Percentiles rank a stretch among this genome's conserved stretches.
phyloP scores from a whole-genome alignment of 192 early-diverging fungal genomes.

The Helicostylum pulchrum region DNA sequence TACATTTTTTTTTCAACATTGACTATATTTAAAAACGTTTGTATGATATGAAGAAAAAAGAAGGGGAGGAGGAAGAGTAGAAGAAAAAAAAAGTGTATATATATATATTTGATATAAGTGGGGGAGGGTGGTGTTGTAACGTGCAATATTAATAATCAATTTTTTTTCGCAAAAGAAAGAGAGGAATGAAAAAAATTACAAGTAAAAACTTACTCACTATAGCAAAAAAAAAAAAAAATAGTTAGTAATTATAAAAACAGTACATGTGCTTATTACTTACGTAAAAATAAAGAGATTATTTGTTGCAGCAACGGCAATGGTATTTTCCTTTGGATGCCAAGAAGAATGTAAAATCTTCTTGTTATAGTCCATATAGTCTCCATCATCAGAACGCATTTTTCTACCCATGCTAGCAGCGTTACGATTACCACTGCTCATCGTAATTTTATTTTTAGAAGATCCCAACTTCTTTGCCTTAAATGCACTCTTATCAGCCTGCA shows the following conservation, averaged over 20 bases:
- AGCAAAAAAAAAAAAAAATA: not conserved
- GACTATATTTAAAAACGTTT: no score
- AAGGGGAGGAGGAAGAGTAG: no score
- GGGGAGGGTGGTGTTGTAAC: no score
- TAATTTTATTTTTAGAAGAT: conserved; percentile 74
- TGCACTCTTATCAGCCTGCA: conserved; percentile 97
- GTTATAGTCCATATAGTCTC: conserved; percentile 86
- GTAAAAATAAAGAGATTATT: conserved; percentile 98
- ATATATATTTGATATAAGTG: not conserved
- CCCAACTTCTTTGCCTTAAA: conserved; percentile 93
- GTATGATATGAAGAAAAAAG: not conserved
- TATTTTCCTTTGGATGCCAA: conserved; percentile 99
- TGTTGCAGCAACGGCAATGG: conserved; percentile 95
- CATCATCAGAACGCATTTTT: conserved; percentile 23
- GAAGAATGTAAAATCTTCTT: conserved; percentile 98
- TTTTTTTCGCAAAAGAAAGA: not conserved
- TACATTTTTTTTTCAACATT: no score
- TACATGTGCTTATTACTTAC: no score
- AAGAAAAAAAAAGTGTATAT: not conserved
- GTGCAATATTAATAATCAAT: no score
- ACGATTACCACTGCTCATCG: conserved; percentile 14
- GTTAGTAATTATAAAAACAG: conserved; percentile 2
- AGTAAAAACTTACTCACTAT: not conserved
- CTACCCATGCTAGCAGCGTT: conserved; percentile 18
- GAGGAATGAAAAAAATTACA: conserved; percentile 6